Percentiles rank a stretch among this genome's conserved stretches.
Evolutionary conservation across 2,329 filamentous ascomycete genomes (phyloP).

Genomic region (Onygenales sp.): DNA sequence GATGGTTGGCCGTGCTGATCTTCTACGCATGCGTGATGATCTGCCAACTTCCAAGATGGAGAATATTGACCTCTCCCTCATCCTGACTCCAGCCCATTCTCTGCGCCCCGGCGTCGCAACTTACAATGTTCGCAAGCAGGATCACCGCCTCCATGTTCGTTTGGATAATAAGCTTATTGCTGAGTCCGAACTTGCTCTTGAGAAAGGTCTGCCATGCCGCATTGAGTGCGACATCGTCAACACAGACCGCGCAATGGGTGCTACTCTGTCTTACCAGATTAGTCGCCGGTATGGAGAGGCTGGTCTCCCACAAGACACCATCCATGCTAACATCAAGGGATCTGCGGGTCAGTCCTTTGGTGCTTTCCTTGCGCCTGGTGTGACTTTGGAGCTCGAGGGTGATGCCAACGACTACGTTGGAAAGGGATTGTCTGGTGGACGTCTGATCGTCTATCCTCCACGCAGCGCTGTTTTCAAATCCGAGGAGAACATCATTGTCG

Average conservation of each 20-base stretch:
- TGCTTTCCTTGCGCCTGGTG: slow-evolving; percentile 84
- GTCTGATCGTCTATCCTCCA: slow-evolving; percentile 86
- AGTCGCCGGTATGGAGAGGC: slow-evolving; percentile 85
- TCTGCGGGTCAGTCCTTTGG: slow-evolving; percentile 96
- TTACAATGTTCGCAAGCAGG: slow-evolving; percentile 96
- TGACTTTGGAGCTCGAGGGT: slow-evolving; percentile 90
- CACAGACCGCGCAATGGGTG: slow-evolving; percentile 87
- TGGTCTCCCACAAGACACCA: slow-evolving; percentile 82
- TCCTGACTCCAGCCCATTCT: slow-evolving; percentile 91
- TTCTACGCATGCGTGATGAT: slow-evolving; percentile 78
- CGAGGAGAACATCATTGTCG: slow-evolving; percentile 88
- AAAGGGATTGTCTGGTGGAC: slow-evolving; percentile 88
- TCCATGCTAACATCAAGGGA: slow-evolving; percentile 93
- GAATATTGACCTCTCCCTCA: slow-evolving; percentile 87
- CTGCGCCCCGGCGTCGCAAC: slow-evolving; percentile 89
- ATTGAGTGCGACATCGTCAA: slow-evolving; percentile 97
- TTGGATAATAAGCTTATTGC: slow-evolving; percentile 96
- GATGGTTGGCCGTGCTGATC: slow-evolving; percentile 90
- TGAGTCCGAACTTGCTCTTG: slow-evolving; percentile 85
- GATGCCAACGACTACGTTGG: slow-evolving; percentile 96
- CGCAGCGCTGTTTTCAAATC: slow-evolving; percentile 87
- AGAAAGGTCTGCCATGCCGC: slow-evolving; percentile 84
- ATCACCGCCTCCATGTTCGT: slow-evolving; percentile 84
- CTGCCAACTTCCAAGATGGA: slow-evolving; percentile 79
- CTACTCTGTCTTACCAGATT: slow-evolving; percentile 91